phyloP scores from a whole-genome alignment of 352 stramenopile genomes.

The Plasmopara viticola region DNA sequence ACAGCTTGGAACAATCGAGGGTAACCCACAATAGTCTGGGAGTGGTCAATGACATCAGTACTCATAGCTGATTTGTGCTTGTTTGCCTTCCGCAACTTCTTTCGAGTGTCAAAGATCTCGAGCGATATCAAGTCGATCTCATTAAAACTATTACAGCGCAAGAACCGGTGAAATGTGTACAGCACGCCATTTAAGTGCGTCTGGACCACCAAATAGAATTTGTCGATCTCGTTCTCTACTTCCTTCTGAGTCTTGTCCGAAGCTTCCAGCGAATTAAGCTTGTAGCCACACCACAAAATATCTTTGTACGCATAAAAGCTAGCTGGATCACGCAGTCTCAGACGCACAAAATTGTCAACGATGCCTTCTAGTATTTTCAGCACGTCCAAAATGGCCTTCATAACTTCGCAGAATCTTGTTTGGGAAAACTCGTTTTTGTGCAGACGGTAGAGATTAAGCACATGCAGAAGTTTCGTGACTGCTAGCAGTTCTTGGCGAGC shows the following conservation, averaged over 20 bases:
- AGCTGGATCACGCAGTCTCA: constrained; percentile 53
- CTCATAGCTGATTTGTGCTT: constrained; percentile 9
- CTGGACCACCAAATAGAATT: constrained; percentile 47
- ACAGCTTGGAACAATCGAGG: constrained; percentile 55
- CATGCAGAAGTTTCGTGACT: constrained; percentile 46
- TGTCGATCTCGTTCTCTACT: constrained; percentile 28
- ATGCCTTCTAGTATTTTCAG: constrained; percentile 45
- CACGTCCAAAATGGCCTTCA: constrained; percentile 30
- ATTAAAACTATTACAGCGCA: constrained; percentile 79
- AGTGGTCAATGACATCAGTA: constrained; percentile 41
- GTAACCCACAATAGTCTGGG: constrained; percentile 35
- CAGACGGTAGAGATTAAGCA: constrained; percentile 47
- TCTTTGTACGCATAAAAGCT: constrained; percentile 79
- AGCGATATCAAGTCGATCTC: constrained; percentile 62
- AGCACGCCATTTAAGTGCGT: constrained; percentile 62
- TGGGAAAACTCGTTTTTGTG: constrained; percentile 15
- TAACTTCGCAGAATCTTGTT: constrained; percentile 10
- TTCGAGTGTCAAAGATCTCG: constrained; percentile 67
- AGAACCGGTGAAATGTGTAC: constrained; percentile 68
- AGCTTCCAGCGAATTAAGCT: constrained; percentile 24
- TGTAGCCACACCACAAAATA: constrained; percentile 80
- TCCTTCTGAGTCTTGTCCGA: constrained; percentile 5
- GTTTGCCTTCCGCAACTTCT: constrained; percentile 42
- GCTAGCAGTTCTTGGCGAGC: constrained; percentile 59
- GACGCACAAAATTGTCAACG: constrained; percentile 41